Conservation (phyloP, 1,284 basidiomycete genomes). For the Hypsizygus ulmarius region DNA sequence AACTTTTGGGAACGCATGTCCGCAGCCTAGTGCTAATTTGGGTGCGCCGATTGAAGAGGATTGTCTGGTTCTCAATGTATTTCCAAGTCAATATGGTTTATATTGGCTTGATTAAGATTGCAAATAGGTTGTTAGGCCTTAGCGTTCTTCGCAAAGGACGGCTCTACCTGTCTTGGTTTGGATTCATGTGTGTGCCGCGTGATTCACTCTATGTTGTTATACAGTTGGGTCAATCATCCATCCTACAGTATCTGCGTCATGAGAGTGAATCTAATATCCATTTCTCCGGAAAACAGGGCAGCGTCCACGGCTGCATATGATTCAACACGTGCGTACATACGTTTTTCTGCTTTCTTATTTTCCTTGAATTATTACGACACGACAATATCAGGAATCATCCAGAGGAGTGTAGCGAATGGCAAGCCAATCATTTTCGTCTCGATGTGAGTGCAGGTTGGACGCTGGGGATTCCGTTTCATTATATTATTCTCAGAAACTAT, state of each 20-base stretch:
- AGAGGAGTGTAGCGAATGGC: slow-evolving; percentile 42
- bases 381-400: slow-evolving; percentile 43
- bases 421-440: slow-evolving; percentile 58
- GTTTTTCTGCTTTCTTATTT: neutral
- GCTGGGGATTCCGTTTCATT: neutral
- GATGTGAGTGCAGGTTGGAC: slow-evolving; percentile 34
- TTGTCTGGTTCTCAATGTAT: slow-evolving; percentile 53
- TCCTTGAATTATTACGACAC: neutral
- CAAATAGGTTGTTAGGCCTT: slow-evolving; percentile 43
- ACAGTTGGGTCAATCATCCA: slow-evolving; percentile 34
- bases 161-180: slow-evolving; percentile 50
- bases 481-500: slow-evolving; percentile 42
- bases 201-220: neutral
- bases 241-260: neutral
- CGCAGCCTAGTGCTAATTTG: slow-evolving; percentile 41
- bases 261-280: neutral
- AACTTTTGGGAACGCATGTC: slow-evolving; percentile 55
- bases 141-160: slow-evolving; percentile 29
- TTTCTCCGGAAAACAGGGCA: slow-evolving; percentile 29
- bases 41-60: slow-evolving; percentile 53
- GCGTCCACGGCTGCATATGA: slow-evolving; percentile 40
- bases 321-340: slow-evolving; percentile 47
- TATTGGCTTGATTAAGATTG: neutral
- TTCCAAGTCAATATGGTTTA: slow-evolving; percentile 8
- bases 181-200: slow-evolving; percentile 47